A percentile compares a stretch with the other conserved stretches of the same genome.
Conservation (phyloP, 306 rosid species). For the Gleditsia sinensis region DNA sequence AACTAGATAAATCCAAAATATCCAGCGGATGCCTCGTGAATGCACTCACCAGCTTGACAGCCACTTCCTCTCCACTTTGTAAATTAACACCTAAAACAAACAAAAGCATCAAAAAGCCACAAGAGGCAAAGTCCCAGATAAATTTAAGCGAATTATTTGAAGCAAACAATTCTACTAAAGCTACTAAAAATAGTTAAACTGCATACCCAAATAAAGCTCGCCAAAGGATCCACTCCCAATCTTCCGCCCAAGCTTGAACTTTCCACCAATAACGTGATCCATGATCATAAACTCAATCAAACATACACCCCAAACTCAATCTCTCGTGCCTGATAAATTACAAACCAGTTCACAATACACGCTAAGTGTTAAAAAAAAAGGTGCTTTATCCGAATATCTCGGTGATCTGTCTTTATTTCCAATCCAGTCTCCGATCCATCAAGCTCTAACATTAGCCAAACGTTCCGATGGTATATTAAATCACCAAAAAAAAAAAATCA, state of each 20-base stretch:
- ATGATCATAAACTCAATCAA: slow-evolving; percentile 57
- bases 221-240: slow-evolving; percentile 98
- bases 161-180: slow-evolving; percentile 18
- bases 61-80: slow-evolving; percentile 96
- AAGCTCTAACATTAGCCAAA: slow-evolving; percentile 29
- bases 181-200: slow-evolving; percentile 24
- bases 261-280: slow-evolving; percentile 93
- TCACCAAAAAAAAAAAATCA: slow-evolving; percentile 33
- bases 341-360: slow-evolving; percentile 40
- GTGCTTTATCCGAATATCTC: slow-evolving; percentile 25
- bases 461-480: slow-evolving; percentile 42
- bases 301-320: slow-evolving; percentile 31
- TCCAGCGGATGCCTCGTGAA: slow-evolving; percentile 17
- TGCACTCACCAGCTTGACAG: slow-evolving; percentile 87
- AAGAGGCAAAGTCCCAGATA: slow-evolving; percentile 20
- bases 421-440: slow-evolving; percentile 63
- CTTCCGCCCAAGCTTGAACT: slow-evolving; percentile 95
- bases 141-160: slow-evolving; percentile 17
- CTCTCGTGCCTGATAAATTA: slow-evolving; percentile 36
- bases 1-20: neutral
- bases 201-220: slow-evolving; percentile 88
- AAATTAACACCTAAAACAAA: slow-evolving; percentile 80
- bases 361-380: slow-evolving; percentile 27
- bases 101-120: slow-evolving; percentile 45
- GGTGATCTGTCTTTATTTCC: slow-evolving; percentile 32